Percentiles rank a stretch among this genome's conserved stretches.
Evolutionary conservation across 768 basidiomycete species (phyloP).

Genomic region (Mrakia hoshinonis): DNA sequence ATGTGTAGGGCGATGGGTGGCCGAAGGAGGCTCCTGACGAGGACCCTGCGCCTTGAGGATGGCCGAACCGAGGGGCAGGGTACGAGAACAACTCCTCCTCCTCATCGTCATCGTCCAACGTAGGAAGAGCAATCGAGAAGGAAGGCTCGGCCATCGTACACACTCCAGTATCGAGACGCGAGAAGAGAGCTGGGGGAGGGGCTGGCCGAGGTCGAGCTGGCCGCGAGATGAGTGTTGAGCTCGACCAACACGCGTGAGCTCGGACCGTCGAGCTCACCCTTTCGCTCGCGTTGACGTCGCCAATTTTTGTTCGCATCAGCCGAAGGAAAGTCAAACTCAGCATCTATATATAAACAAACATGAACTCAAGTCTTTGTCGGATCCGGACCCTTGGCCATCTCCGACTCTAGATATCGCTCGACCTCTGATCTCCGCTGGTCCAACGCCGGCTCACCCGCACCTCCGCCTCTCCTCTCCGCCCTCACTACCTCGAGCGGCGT

Average conservation of each 20-base stretch:
- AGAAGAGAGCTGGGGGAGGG: no score
- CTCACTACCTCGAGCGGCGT: background rate
- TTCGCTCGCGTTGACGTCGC: no score
- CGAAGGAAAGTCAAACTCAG: no score
- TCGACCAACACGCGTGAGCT: no score
- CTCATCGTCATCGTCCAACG: conserved; percentile 26
- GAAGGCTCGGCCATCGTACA: conserved; percentile 2
- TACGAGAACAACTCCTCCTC: conserved; percentile 26
- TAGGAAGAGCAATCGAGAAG: conserved; percentile 24
- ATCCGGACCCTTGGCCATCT: background rate
- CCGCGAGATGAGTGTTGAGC: no score
- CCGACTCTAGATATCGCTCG: background rate
- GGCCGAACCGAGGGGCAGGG: conserved; percentile 22
- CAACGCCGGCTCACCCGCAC: background rate
- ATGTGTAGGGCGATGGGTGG: background rate
- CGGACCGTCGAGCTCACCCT: no score
- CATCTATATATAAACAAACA: no score
- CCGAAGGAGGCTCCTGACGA: background rate
- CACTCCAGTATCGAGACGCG: no score
- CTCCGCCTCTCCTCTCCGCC: background rate
- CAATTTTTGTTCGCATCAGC: no score
- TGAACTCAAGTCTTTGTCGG: background rate
- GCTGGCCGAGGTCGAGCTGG: no score
- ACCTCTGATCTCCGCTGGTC: background rate
- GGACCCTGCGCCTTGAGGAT: conserved; percentile 5